Evolutionary conservation across 768 basidiomycete genomes (phyloP).

Genomic region (Termitomyces sp.): DNA sequence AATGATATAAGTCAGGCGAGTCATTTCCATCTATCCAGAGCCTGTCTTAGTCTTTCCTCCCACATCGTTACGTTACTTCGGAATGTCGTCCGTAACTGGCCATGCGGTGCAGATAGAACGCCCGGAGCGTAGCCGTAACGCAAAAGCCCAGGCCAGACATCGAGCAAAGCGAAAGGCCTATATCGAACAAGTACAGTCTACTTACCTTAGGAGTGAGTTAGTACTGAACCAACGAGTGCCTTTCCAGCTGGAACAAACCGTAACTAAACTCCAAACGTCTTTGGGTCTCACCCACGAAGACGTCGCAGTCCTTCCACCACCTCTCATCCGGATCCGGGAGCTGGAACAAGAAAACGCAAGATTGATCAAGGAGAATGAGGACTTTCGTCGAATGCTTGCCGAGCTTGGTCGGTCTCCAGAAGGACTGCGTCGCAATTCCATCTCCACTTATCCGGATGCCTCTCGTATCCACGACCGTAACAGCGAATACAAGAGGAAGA

Average conservation of each 20-base stretch:
- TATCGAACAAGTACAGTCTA: slow-evolving; percentile 69
- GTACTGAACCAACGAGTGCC: neutral
- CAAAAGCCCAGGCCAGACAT: slow-evolving; percentile 85
- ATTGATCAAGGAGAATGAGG: slow-evolving; percentile 68
- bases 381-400: slow-evolving; percentile 61
- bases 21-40: slow-evolving; percentile 34
- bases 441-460: slow-evolving; percentile 43
- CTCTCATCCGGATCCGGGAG: slow-evolving; percentile 71
- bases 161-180: slow-evolving; percentile 91
- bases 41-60: slow-evolving; percentile 43
- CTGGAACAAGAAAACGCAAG: slow-evolving; percentile 77
- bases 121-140: slow-evolving; percentile 83
- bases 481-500: slow-evolving; percentile 60
- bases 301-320: slow-evolving; percentile 66
- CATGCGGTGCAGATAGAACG: slow-evolving; percentile 56
- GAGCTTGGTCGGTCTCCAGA: slow-evolving; percentile 34
- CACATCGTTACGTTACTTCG: slow-evolving; percentile 44
- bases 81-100: slow-evolving; percentile 57
- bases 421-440: slow-evolving; percentile 43
- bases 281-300: slow-evolving; percentile 73
- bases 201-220: neutral
- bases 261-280: slow-evolving; percentile 76
- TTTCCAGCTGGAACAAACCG: slow-evolving; percentile 74
- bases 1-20: slow-evolving; percentile 34
- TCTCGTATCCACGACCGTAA: slow-evolving; percentile 47